phyloP scores from a whole-genome alignment of 1,139 yeast species.

The Candida albicans region DNA sequence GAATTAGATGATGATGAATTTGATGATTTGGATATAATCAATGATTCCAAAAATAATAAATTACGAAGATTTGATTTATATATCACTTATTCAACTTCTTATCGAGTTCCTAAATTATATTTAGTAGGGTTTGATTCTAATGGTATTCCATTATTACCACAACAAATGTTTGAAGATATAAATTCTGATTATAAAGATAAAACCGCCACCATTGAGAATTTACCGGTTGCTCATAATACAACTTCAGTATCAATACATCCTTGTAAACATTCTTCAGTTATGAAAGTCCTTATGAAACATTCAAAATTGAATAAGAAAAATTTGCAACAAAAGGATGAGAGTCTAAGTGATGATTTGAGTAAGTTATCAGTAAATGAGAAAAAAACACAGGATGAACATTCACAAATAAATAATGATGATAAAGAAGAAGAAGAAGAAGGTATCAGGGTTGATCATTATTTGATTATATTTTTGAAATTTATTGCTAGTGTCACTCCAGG shows the following conservation, averaged over 20 bases:
- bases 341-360: conserved; percentile 19
- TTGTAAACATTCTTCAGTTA: conserved; percentile 91
- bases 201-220: conserved; percentile 92
- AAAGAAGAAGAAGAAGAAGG: conserved; percentile 42
- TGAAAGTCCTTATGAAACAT: conserved; percentile 79
- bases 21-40: conserved; percentile 32
- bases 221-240: conserved; percentile 79
- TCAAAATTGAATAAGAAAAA: conserved; percentile 24
- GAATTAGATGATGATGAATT: conserved; percentile 30
- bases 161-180: conserved; percentile 93
- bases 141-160: conserved; percentile 84
- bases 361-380: conserved; percentile 18
- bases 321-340: conserved; percentile 28
- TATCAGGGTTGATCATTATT: conserved; percentile 85
- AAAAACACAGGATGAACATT: conserved; percentile 30
- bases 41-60: conserved; percentile 25
- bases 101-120: conserved; percentile 93
- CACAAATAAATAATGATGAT: conserved; percentile 15
- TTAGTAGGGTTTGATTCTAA: conserved; percentile 81
- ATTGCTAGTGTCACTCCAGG: conserved; percentile 98
- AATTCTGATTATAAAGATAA: conserved; percentile 89
- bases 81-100: conserved; percentile 90
- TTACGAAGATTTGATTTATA: conserved; percentile 82
- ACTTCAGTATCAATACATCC: conserved; percentile 94
- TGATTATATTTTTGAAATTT: conserved; percentile 85